A percentile compares a stretch with the other conserved stretches of the same genome.
Conservation (phyloP, 192 early-diverging fungal genomes). For the Pilobolus umbonatus region DNA sequence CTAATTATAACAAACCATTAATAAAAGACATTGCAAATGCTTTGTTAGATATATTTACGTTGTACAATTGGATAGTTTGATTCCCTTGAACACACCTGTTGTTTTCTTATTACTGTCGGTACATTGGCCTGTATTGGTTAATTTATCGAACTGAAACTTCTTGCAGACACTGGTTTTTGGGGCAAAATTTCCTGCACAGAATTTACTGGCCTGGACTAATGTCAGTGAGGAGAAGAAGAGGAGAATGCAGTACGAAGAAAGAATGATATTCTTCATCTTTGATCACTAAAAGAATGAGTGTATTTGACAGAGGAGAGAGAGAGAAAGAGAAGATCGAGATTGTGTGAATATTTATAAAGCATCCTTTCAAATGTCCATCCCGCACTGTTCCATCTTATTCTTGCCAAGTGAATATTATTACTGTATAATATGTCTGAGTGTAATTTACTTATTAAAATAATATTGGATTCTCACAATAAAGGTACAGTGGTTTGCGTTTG, state of each 20-base stretch:
- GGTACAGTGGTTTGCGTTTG: too few relatives aligned
- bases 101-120: constrained; percentile 11
- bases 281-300: neutral
- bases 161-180: constrained; percentile 1
- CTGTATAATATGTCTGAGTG: too few relatives aligned
- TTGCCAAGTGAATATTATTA: too few relatives aligned
- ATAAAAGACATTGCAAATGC: too few relatives aligned
- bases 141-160: constrained; percentile 12
- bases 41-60: constrained; percentile 12
- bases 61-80: constrained; percentile 29
- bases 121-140: constrained; percentile 2
- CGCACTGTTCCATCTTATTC: too few relatives aligned
- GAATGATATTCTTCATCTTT: neutral
- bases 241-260: neutral
- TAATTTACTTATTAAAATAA: too few relatives aligned
- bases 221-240: neutral
- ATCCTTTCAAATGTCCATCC: too few relatives aligned
- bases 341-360: too few relatives aligned
- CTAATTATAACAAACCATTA: neutral
- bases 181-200: constrained; percentile 13
- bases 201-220: neutral
- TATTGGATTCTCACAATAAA: too few relatives aligned
- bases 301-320: neutral
- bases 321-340: neutral
- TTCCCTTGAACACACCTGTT: neutral